Conservation (phyloP, 257 asterid genomes). For the Oldenlandia corymbosa region DNA sequence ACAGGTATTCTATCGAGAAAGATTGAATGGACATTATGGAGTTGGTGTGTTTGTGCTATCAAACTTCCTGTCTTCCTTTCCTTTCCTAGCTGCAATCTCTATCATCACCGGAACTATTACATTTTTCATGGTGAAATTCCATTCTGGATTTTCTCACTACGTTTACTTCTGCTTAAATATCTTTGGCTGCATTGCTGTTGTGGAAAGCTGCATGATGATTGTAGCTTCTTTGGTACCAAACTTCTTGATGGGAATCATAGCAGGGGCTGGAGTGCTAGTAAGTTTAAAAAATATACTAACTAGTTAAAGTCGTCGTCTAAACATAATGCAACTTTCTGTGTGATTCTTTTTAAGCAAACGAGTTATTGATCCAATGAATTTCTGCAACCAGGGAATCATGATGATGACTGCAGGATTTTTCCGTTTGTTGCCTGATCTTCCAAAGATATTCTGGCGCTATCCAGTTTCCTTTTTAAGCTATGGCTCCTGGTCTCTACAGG, state of each 20-base stretch:
- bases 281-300: slow-evolving; percentile 9
- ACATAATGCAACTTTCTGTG: too few species aligned
- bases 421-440: slow-evolving; percentile 58
- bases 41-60: slow-evolving; percentile 66
- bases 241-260: slow-evolving; percentile 71
- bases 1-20: slow-evolving; percentile 74
- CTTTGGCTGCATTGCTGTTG: slow-evolving; percentile 52
- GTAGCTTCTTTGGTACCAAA: slow-evolving; percentile 86
- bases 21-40: slow-evolving; percentile 74
- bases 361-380: background rate
- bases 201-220: slow-evolving; percentile 94
- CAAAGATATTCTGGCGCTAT: slow-evolving; percentile 64
- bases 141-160: slow-evolving; percentile 61
- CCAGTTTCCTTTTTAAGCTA: slow-evolving; percentile 74
- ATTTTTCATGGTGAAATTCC: slow-evolving; percentile 61
- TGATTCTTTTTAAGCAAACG: too few species aligned
- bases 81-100: slow-evolving; percentile 61
- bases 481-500: slow-evolving; percentile 88
- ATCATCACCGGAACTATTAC: slow-evolving; percentile 52
- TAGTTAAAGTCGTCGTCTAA: too few species aligned
- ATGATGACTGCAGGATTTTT: slow-evolving; percentile 91
- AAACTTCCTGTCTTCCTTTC: slow-evolving; percentile 74
- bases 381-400: slow-evolving; percentile 58
- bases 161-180: slow-evolving; percentile 48
- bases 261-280: slow-evolving; percentile 81